Conservation (phyloP, 768 basidiomycete genomes). For the Pisolithus marmoratus region DNA sequence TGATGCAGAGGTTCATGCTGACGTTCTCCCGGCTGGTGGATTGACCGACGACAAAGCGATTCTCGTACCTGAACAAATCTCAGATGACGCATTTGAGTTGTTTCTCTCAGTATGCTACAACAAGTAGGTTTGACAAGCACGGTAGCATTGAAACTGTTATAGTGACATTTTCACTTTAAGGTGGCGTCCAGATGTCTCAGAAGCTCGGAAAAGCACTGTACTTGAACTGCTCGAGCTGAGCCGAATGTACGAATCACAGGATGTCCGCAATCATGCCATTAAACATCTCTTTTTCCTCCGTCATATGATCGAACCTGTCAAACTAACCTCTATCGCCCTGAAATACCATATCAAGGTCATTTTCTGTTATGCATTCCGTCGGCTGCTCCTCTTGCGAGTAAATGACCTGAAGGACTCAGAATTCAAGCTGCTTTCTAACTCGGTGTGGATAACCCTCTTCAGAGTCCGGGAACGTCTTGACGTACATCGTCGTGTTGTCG, state of each 20-base stretch:
- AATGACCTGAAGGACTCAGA: too few species aligned
- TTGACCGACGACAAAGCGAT: neutral
- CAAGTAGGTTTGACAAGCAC: neutral
- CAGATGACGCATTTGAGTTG: neutral
- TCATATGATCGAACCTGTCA: neutral
- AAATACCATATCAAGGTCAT: neutral
- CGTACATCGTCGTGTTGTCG: too few species aligned
- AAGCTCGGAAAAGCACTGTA: neutral
- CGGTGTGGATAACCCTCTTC: too few species aligned
- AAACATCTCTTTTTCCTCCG: neutral
- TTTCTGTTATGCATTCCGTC: neutral
- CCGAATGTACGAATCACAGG: neutral
- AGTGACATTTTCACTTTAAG: neutral
- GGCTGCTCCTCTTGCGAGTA: neutral
- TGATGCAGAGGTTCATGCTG: too few species aligned
- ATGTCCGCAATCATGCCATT: neutral
- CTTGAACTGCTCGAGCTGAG: neutral
- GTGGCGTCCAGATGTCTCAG: neutral
- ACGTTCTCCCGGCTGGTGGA: too few species aligned
- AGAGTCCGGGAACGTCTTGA: too few species aligned
- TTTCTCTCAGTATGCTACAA: neutral
- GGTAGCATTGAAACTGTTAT: neutral
- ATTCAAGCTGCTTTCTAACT: too few species aligned
- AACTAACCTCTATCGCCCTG: neutral
- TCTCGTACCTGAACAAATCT: neutral